These are phyloP conservation scores for Stachybotrys elegans DNA, from an alignment of 2,329 filamentous ascomycete species.

Conservation along the genomic window DNA sequence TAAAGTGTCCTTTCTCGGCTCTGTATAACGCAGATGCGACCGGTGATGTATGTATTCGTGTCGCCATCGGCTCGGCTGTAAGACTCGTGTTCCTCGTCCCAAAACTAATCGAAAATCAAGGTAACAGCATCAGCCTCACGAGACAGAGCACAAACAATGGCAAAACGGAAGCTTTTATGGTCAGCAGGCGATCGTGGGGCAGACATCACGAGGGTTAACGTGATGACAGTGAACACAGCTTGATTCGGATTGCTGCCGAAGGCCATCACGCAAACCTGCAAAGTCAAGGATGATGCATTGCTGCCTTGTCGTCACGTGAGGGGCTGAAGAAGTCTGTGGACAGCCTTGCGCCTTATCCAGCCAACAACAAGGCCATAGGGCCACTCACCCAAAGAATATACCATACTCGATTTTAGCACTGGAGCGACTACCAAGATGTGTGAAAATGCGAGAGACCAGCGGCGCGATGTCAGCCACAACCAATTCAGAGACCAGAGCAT, in stretches of 20 bases:
- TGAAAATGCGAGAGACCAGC: too few species aligned
- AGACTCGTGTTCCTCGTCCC: slow-evolving; percentile 1
- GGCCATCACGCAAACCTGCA: too few species aligned
- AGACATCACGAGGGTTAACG: too few species aligned
- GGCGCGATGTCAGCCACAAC: neutral
- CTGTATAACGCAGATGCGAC: too few species aligned
- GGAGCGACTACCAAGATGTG: neutral
- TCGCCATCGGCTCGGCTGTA: neutral
- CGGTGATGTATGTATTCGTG: neutral
- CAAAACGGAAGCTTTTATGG: neutral
- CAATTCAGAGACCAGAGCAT: neutral
- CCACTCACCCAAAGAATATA: too few species aligned
- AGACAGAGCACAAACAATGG: slow-evolving; percentile 2
- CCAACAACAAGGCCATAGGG: too few species aligned
- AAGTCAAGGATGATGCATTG: too few species aligned
- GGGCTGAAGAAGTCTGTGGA: neutral
- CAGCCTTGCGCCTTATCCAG: neutral
- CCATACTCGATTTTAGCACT: too few species aligned
- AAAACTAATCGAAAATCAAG: slow-evolving; percentile 1
- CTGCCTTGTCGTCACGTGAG: too few species aligned
- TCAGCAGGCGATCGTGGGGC: neutral
- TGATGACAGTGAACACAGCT: too few species aligned
- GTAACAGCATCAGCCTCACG: neutral
- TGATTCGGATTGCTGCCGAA: neutral
- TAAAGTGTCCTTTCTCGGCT: too few species aligned